These are phyloP conservation scores for Ajuga reptans DNA, from an alignment of 305 asterid species.

Conservation along the genomic window DNA sequence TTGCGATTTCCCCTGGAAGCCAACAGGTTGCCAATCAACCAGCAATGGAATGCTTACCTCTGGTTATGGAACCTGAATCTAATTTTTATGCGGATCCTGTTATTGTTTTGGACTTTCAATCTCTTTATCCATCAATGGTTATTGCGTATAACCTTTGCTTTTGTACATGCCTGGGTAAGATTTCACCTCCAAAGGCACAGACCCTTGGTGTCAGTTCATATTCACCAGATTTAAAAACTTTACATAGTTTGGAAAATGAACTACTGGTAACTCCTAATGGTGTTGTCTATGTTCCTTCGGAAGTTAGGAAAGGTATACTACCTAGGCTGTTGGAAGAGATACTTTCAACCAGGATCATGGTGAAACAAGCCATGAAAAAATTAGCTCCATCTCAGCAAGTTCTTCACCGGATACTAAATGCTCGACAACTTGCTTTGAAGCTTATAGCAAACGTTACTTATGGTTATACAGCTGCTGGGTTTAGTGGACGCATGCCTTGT, in stretches of 20 bases:
- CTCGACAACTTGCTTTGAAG: conserved; percentile 97
- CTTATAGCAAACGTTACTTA: conserved; percentile 95
- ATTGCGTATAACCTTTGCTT: conserved; percentile 92
- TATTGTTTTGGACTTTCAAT: conserved; percentile 89
- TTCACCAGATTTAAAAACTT: conserved; percentile 44
- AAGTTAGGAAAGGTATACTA: conserved; percentile 67
- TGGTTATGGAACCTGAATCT: conserved; percentile 98
- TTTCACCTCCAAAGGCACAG: conserved; percentile 39
- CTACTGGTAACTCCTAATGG: conserved; percentile 82
- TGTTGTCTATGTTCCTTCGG: conserved; percentile 76
- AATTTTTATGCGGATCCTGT: conserved; percentile 89
- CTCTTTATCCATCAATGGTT: conserved; percentile 97
- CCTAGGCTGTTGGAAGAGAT: conserved; percentile 93
- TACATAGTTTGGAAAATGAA: conserved; percentile 46
- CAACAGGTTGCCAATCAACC: conserved; percentile 94
- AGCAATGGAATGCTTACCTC: conserved; percentile 97
- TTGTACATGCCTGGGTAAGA: conserved; percentile 89
- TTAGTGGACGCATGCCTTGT: conserved; percentile 99
- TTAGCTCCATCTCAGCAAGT: conserved; percentile 64
- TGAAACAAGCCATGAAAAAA: conserved; percentile 90
- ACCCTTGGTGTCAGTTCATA: conserved; percentile 83
- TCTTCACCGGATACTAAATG: conserved; percentile 78
- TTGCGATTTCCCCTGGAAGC: conserved; percentile 92
- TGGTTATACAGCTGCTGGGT: conserved; percentile 99
- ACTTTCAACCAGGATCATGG: conserved; percentile 89